These are phyloP conservation scores for Nigrospora sphaerica DNA, from an alignment of 2,329 filamentous ascomycete genomes.

Conservation along the genomic window DNA sequence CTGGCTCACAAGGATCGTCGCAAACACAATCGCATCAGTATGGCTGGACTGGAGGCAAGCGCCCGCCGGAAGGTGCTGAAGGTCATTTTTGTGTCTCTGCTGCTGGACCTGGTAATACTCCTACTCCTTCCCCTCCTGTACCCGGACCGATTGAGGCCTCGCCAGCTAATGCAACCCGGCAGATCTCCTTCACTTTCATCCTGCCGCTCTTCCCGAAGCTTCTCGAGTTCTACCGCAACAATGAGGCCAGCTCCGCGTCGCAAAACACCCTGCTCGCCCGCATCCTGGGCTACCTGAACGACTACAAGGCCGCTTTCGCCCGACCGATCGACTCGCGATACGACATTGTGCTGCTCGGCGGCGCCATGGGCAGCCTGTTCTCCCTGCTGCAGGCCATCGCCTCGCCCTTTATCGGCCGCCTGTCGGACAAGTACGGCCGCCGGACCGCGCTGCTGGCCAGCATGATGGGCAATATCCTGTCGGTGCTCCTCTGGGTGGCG, in stretches of 20 bases:
- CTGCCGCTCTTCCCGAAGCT: slow-evolving; percentile 92
- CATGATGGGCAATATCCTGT: slow-evolving; percentile 89
- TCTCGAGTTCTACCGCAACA: slow-evolving; percentile 89
- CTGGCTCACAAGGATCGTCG: too few relatives aligned
- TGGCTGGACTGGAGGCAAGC: slow-evolving; percentile 13
- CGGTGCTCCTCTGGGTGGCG: slow-evolving; percentile 87
- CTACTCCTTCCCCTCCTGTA: background rate
- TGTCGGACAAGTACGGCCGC: slow-evolving; percentile 85
- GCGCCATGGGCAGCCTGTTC: slow-evolving; percentile 89
- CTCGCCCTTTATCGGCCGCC: slow-evolving; percentile 79
- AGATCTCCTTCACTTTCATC: slow-evolving; percentile 99
- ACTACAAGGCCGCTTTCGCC: slow-evolving; percentile 90
- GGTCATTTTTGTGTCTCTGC: slow-evolving; percentile 81
- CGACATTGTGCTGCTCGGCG: slow-evolving; percentile 92
- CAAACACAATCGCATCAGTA: background rate
- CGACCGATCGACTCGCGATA: slow-evolving; percentile 92
- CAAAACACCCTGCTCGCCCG: slow-evolving; percentile 59
- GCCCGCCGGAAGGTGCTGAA: slow-evolving; percentile 74
- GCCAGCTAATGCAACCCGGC: background rate
- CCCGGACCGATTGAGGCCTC: background rate
- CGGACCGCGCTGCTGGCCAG: slow-evolving; percentile 80
- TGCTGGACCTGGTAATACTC: slow-evolving; percentile 74
- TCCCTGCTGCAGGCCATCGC: slow-evolving; percentile 84
- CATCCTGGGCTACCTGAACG: slow-evolving; percentile 77
- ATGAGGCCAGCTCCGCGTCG: slow-evolving; percentile 51